Evolutionary conservation across 2,329 filamentous ascomycete species (phyloP).

Genomic region (Fusarium burgessii): DNA sequence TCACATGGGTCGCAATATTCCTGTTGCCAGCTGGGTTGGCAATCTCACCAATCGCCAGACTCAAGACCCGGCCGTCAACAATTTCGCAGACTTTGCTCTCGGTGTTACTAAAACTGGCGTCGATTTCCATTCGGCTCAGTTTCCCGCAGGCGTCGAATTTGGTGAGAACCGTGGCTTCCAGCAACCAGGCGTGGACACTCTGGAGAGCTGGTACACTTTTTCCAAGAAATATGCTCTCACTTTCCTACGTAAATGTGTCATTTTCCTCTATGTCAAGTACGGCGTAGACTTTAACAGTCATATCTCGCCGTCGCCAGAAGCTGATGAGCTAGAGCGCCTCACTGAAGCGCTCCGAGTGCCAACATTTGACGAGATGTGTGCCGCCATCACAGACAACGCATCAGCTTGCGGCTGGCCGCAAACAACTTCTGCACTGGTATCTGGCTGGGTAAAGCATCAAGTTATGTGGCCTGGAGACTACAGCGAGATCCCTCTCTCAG

Average conservation of each 20-base stretch:
- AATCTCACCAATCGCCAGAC: slow-evolving; percentile 57
- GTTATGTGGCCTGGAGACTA: slow-evolving; percentile 54
- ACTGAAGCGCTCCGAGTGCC: slow-evolving; percentile 81
- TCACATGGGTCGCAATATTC: slow-evolving; percentile 67
- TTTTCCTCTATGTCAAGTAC: slow-evolving; percentile 88
- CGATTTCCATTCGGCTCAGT: slow-evolving; percentile 53
- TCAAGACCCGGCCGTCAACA: slow-evolving; percentile 62
- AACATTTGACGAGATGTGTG: slow-evolving; percentile 82
- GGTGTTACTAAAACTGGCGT: slow-evolving; percentile 60
- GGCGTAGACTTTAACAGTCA: slow-evolving; percentile 87
- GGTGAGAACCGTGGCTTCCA: slow-evolving; percentile 63
- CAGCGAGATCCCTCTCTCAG: slow-evolving; percentile 54
- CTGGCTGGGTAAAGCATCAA: slow-evolving; percentile 81
- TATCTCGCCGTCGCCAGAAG: slow-evolving; percentile 70
- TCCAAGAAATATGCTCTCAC: slow-evolving; percentile 87
- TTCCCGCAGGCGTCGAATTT: slow-evolving; percentile 39
- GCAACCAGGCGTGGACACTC: slow-evolving; percentile 65
- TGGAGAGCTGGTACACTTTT: slow-evolving; percentile 68
- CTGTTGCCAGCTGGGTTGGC: slow-evolving; percentile 61
- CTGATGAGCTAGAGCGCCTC: slow-evolving; percentile 84
- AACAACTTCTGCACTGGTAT: slow-evolving; percentile 60
- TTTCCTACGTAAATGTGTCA: slow-evolving; percentile 86
- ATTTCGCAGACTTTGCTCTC: slow-evolving; percentile 68
- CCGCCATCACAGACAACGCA: slow-evolving; percentile 63
- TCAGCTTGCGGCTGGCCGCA: slow-evolving; percentile 63